A percentile compares a stretch with the other conserved stretches of the same genome.
These are phyloP conservation scores for Omphalea diandra DNA, from an alignment of 441 rosid species.

Conservation along the genomic window DNA sequence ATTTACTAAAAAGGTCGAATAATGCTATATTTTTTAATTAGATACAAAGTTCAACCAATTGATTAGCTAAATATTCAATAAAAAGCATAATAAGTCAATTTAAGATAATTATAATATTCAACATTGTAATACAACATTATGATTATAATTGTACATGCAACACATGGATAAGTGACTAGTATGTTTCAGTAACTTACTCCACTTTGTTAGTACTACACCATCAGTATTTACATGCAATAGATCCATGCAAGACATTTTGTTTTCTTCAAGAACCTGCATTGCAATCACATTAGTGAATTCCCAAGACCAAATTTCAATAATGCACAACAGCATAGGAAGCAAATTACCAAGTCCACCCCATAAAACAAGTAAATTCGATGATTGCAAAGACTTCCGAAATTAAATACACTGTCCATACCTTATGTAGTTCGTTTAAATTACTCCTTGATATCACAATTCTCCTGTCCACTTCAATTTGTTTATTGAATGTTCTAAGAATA, in stretches of 20 bases:
- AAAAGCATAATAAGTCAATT: too few relatives aligned
- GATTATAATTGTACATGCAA: conserved; percentile 6
- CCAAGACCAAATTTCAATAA: conserved; percentile 5
- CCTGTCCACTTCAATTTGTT: conserved; percentile 92
- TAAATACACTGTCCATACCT: conserved; percentile 61
- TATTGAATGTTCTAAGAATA: conserved; percentile 61
- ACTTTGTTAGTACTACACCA: conserved; percentile 74
- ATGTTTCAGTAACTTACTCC: conserved; percentile 52
- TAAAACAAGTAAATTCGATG: background rate
- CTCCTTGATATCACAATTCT: conserved; percentile 79
- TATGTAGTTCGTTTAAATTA: conserved; percentile 76
- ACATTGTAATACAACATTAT: background rate
- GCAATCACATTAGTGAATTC: conserved; percentile 21
- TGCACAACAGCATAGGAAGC: background rate
- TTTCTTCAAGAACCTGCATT: conserved; percentile 86
- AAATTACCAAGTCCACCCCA: background rate
- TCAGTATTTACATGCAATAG: conserved; percentile 71
- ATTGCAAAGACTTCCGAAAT: conserved; percentile 15
- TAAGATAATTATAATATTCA: background rate
- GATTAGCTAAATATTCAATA: too few relatives aligned
- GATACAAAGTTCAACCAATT: too few relatives aligned
- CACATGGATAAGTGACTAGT: conserved; percentile 10
- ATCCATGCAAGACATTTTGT: conserved; percentile 76
- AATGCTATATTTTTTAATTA: too few relatives aligned
- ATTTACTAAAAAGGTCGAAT: too few relatives aligned